Percentiles rank a stretch among this genome's conserved stretches.
These are phyloP conservation scores for Protostelium mycophagum DNA, from an alignment of 78 protist species.

Conservation along the genomic window DNA sequence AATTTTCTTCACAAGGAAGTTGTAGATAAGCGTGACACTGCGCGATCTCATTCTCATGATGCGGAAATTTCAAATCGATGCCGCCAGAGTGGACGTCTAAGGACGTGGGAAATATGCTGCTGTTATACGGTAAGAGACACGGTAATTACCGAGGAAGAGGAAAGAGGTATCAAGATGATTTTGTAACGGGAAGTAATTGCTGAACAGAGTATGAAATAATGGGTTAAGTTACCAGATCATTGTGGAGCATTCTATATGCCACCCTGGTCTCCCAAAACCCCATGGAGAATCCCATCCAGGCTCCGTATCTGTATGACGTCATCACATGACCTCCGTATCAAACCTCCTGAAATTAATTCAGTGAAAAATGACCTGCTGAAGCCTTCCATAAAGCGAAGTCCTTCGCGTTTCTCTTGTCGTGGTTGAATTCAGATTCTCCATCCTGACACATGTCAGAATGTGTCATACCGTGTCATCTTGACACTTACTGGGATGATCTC, in stretches of 20 bases:
- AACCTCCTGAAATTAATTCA: no score
- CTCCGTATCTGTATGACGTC: not conserved
- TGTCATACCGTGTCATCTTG: not conserved
- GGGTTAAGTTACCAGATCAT: constrained; percentile 35
- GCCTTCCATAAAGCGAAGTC: constrained; percentile 64
- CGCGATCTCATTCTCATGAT: constrained; percentile 99
- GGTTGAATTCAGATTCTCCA: not conserved
- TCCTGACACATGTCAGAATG: not conserved
- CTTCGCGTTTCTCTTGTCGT: constrained; percentile 4
- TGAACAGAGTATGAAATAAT: constrained; percentile 9
- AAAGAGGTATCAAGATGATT: constrained; percentile 38
- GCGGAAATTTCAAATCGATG: constrained; percentile 96
- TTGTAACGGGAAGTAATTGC: not conserved
- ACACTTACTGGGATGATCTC: constrained; percentile 26
- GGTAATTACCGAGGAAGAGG: not conserved
- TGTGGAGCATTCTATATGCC: constrained; percentile 85
- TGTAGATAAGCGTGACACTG: constrained; percentile 82
- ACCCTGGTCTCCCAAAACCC: constrained; percentile 82
- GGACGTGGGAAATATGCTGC: constrained; percentile 41
- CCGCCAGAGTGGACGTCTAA: constrained; percentile 97
- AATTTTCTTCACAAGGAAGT: constrained; percentile 33
- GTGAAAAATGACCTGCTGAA: no score
- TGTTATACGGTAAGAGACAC: not conserved
- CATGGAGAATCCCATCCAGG: constrained; percentile 45
- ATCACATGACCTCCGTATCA: constrained; percentile 15